Evolutionary conservation across 2,329 filamentous ascomycete species (phyloP).

Genomic region (Aspergillus fumigatiaffinis): DNA sequence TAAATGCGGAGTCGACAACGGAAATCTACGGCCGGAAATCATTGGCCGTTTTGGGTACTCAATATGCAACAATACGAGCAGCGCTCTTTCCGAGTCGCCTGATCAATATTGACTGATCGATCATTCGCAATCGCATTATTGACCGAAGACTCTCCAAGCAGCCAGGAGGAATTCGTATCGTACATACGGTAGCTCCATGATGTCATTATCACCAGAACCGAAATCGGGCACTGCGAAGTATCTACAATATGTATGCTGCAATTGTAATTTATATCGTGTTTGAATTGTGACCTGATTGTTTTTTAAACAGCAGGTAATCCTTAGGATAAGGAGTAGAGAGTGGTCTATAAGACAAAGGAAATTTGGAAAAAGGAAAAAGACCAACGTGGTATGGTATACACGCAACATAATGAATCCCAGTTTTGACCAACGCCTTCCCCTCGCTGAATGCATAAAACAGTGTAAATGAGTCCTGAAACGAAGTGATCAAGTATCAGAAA

Average conservation of each 20-base stretch:
- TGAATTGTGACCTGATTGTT: not conserved
- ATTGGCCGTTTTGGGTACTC: not conserved
- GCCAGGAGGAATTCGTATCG: not conserved
- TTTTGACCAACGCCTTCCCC: conserved; percentile 18
- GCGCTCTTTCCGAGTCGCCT: not conserved
- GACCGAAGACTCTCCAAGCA: not conserved
- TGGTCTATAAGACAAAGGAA: conserved; percentile 14
- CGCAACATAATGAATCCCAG: conserved; percentile 1
- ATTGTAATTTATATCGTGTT: not conserved
- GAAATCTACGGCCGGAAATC: not conserved
- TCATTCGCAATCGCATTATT: not conserved
- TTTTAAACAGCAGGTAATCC: not conserved
- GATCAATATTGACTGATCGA: not conserved
- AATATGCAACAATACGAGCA: not conserved
- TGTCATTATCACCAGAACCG: not conserved
- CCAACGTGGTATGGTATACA: conserved; percentile 16
- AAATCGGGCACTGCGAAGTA: not conserved
- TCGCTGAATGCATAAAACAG: conserved; percentile 21
- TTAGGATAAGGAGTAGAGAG: conserved; percentile 7
- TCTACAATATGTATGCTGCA: not conserved
- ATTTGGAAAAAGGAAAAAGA: conserved; percentile 5
- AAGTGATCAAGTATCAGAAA: conserved; percentile 8
- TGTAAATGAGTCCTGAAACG: conserved; percentile 5
- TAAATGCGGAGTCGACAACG: not conserved
- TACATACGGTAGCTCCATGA: not conserved